Evolutionary conservation across 1,284 basidiomycete genomes (phyloP), one percentile per base, ranked within the genome.

Genomic region (Microbotryomycetes sp.): DNA sequence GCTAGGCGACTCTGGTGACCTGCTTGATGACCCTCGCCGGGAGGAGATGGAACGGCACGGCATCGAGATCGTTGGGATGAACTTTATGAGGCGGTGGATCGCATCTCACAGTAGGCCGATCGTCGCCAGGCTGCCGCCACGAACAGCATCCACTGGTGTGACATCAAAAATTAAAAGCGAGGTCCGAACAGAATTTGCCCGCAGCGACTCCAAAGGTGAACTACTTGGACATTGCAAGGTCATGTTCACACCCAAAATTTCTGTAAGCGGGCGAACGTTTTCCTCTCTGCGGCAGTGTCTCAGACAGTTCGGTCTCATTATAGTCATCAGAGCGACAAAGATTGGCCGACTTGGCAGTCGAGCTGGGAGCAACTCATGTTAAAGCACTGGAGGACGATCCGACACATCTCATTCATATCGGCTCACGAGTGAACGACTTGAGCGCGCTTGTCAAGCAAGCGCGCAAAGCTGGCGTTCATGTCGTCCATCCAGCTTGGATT

Each of bases 41-140:
- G n/a, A n/a, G n/a, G n/a, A n/a, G n/a, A n/a, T n/a, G n/a, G n/a
- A n/a, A n/a, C n/a, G n/a, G n/a, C n/a, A n/a, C n/a, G n/a, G n/a
- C n/a, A 81, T 84, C 6, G 81, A 83, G 0, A 80, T 86, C 16
- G 77, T 87, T 15, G 78, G 79, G 50, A 76, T 85, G 74, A 73
- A 74, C 11, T 89, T 86, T 85, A 71, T 90, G n/a, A 35, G 63
- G 24, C 15, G 47, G 13, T 5, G 28, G 41, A 49, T 62, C 11
- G 7, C n/a, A 3, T 13, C n/a, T 5, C 31, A 48, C 35, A n/a
- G n/a, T n/a, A n/a, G n/a, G n/a, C n/a, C n/a, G n/a, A n/a, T n/a
- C n/a, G n/a, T n/a, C n/a, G n/a, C n/a, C n/a, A n/a, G n/a, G n/a
- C n/a, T n/a, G n/a, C n/a, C n/a, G n/a, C n/a, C n/a, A n/a, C n/a